These are phyloP conservation scores for Wickerhamiella occidentalis DNA, from an alignment of 805 yeast species.

Conservation along the genomic window DNA sequence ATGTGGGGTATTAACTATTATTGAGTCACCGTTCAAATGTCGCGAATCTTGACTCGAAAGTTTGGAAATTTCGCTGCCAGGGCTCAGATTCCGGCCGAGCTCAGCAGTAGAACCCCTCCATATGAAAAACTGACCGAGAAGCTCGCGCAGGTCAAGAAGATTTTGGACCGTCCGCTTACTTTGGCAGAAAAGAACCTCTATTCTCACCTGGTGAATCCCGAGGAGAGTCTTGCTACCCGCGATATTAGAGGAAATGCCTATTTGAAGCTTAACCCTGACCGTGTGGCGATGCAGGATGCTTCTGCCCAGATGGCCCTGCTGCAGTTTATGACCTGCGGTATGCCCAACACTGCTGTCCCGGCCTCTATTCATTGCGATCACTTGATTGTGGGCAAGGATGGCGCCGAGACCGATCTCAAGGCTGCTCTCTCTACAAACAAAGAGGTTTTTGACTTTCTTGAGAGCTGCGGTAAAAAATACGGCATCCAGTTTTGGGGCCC, in stretches of 20 bases:
- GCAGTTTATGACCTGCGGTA: conserved; percentile 95
- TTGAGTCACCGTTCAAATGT: conserved; percentile 10
- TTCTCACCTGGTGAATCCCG: conserved; percentile 83
- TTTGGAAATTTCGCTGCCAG: conserved; percentile 17
- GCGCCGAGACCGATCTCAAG: conserved; percentile 73
- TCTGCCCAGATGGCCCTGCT: conserved; percentile 98
- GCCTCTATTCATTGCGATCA: conserved; percentile 97
- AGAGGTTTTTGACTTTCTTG: conserved; percentile 91
- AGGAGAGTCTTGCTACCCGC: conserved; percentile 55
- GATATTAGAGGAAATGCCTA: conserved; percentile 75
- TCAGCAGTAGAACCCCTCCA: conserved; percentile 70
- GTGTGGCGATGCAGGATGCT: conserved; percentile 99
- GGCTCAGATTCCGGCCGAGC: conserved; percentile 43
- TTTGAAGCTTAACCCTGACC: conserved; percentile 86
- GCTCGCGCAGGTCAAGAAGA: conserved; percentile 47
- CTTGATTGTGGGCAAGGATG: conserved; percentile 90
- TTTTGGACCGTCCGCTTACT: conserved; percentile 70
- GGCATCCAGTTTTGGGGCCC: conserved; percentile 99
- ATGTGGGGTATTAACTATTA: conserved; percentile 5
- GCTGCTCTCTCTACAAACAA: conserved; percentile 75
- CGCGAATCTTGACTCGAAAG: conserved; percentile 7
- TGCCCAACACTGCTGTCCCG: conserved; percentile 79
- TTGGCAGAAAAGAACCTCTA: conserved; percentile 90
- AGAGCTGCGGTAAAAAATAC: conserved; percentile 84
- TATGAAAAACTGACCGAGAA: conserved; percentile 61